These are phyloP conservation scores for Metschnikowia cubensis DNA, from an alignment of 805 yeast genomes.

Conservation along the genomic window DNA sequence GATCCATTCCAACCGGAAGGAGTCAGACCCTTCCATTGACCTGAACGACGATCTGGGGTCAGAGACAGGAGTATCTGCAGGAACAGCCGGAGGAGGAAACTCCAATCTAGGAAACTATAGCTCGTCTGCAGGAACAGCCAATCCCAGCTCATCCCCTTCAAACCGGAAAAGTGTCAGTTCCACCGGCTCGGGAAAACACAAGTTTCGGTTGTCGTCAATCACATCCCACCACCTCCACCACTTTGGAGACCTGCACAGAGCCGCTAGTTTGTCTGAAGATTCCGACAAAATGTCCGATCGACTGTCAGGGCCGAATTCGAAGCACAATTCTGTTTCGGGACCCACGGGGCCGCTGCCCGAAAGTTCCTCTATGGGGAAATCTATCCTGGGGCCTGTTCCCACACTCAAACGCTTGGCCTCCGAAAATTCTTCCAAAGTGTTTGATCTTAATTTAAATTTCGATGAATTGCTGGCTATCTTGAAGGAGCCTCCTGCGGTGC, in stretches of 20 bases:
- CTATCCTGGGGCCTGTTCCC: not conserved
- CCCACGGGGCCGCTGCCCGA: conserved; percentile 9
- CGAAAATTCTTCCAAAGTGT: conserved; percentile 14
- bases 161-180: conserved; percentile 13
- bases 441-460: conserved; percentile 45
- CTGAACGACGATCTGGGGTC: conserved; percentile 6
- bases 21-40: conserved; percentile 20
- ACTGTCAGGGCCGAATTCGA: conserved; percentile 12
- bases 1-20: conserved; percentile 34
- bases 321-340: conserved; percentile 14
- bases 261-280: conserved; percentile 13
- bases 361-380: not conserved
- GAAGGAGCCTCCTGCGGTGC: conserved; percentile 19
- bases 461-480: conserved; percentile 52
- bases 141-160: not conserved
- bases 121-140: conserved; percentile 9
- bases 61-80: not conserved
- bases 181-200: conserved; percentile 25
- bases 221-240: conserved; percentile 24
- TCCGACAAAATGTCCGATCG: conserved; percentile 9
- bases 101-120: conserved; percentile 12
- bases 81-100: conserved; percentile 11
- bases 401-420: not conserved
- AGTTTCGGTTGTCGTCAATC: conserved; percentile 35
- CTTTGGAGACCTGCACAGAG: conserved; percentile 11